Base-by-base conservation (phyloP, 176 grass and related monocot species). In the Leersia perrieri region DNA sequence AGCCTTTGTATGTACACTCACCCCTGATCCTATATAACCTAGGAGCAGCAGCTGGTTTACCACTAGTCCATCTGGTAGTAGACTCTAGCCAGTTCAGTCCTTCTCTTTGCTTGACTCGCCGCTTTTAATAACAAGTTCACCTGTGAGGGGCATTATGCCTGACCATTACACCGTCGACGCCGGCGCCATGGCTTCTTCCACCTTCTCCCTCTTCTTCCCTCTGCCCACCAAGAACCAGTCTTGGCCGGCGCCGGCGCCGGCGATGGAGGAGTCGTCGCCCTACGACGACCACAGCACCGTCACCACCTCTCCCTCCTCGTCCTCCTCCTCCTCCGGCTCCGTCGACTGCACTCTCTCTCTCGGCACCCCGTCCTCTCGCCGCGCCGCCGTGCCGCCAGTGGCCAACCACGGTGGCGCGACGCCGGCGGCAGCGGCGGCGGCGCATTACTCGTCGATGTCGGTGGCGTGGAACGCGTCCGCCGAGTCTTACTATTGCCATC, bases 341-440 rank as follows among this genome's bases (percentile, higher is more conserved):
- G 92, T 99, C 1, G 96, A 99, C 85, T 99, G 96, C 84, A 95
- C 96, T 31, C 86, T 99, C 34, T 99, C 96, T 15, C 90, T 99
- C 34, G 90, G 96, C 30, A 99, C 84, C 20, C 90, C 92, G 2
- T 95, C 92, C 0, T 88, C 92, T 4, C 88, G 92, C 39, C 74
- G 55, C 25, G 70, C 77, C 13, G 6, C 38, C 1, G 60, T 35
- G 23, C 66, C 10, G 41, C 11, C 41, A 0, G 41, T 3, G 12
- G 11, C 33, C 32, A 35, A 14, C 12, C 51, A 13, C 26, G 28
- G n/a, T n/a, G n/a, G n/a, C n/a, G n/a, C n/a, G n/a, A n/a, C n/a
- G n/a, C n/a, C n/a, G n/a, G n/a, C n/a, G n/a, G n/a, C n/a, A n/a
- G n/a, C 12, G 8, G 11, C 61, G 1, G 9, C 10, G 25, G 25